A percentile compares a stretch with the other conserved stretches of the same genome.
Evolutionary conservation across 208 protist species (phyloP).

Genomic region (Hexamita inflata): DNA sequence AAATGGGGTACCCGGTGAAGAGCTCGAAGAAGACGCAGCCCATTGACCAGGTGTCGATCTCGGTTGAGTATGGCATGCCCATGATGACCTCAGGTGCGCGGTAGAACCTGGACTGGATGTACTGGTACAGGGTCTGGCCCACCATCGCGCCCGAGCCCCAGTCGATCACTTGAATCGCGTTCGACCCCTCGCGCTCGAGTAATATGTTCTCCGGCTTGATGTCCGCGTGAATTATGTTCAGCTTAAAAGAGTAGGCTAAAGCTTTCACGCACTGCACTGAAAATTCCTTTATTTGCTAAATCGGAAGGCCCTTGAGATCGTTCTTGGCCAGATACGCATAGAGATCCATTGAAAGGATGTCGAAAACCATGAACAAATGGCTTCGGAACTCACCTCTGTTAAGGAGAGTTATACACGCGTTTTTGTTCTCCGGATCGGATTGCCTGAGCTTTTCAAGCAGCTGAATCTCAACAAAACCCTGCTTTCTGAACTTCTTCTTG

Average conservation of each 20-base stretch:
- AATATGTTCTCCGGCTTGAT: conserved; percentile 21
- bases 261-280: background rate
- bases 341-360: background rate
- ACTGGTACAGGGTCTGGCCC: conserved; percentile 35
- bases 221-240: conserved; percentile 7
- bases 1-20: background rate
- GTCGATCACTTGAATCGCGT: background rate
- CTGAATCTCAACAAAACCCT: background rate
- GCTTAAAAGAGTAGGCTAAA: background rate
- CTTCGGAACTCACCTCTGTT: too few species aligned
- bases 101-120: conserved; percentile 57
- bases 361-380: background rate
- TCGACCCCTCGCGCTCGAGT: background rate
- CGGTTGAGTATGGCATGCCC: conserved; percentile 37
- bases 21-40: conserved; percentile 32
- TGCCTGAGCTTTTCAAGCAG: background rate
- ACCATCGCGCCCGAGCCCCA: background rate
- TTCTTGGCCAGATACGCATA: background rate
- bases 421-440: background rate
- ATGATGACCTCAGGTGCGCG: conserved; percentile 53
- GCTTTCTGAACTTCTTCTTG: background rate
- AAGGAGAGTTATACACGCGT: background rate
- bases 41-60: conserved; percentile 56
- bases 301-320: background rate
- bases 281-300: background rate